Conservation (phyloP, 805 yeast species). For the Priceomyces castillae region DNA sequence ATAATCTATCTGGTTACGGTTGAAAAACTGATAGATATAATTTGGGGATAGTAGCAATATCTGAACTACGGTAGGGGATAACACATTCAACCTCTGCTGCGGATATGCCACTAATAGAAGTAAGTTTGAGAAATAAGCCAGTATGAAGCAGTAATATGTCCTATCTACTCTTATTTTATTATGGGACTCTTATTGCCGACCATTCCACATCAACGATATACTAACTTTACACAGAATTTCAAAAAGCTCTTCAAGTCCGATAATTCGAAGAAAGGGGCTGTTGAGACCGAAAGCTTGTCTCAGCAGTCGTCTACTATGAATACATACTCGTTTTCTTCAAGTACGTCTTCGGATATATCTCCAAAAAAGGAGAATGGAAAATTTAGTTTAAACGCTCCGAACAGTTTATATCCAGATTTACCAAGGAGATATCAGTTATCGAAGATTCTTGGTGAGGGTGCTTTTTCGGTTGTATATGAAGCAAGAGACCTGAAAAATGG, state of each 20-base stretch:
- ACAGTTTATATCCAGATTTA: slow-evolving; percentile 20
- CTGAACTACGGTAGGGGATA: neutral
- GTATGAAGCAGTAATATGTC: too few species aligned
- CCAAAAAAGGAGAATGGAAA: slow-evolving; percentile 3
- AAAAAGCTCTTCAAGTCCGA: neutral
- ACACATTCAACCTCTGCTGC: neutral
- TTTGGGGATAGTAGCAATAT: neutral
- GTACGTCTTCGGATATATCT: neutral
- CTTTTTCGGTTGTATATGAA: slow-evolving; percentile 81
- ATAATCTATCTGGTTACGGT: too few species aligned
- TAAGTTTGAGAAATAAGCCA: neutral
- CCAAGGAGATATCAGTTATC: slow-evolving; percentile 31
- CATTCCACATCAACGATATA: neutral
- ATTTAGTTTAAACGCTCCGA: slow-evolving; percentile 3
- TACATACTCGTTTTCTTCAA: neutral
- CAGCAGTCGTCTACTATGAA: slow-evolving; percentile 1
- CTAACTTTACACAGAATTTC: slow-evolving; percentile 2
- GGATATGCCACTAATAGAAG: slow-evolving; percentile 1
- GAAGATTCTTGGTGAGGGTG: slow-evolving; percentile 71
- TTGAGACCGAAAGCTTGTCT: neutral
- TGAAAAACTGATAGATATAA: neutral
- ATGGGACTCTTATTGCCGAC: too few species aligned
- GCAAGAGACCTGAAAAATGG: slow-evolving; percentile 51
- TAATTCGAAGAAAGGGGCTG: neutral
- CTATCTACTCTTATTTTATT: too few species aligned